Base-by-base conservation (phyloP, 1,139 yeast genomes). In the Blastobotrys illinoisensis region DNA sequence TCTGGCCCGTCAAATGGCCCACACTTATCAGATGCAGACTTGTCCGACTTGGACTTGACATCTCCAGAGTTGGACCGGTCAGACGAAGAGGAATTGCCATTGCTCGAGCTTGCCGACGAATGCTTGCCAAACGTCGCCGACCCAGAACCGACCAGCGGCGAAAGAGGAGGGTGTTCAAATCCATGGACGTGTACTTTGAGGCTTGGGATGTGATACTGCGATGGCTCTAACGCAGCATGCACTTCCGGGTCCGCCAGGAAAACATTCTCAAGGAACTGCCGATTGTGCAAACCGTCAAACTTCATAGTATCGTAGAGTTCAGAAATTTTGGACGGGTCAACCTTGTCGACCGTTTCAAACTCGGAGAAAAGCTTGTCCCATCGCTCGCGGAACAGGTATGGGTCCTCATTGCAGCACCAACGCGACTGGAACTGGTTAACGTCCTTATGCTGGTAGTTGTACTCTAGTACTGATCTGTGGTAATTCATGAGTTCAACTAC, bases 391-490 rank as follows among this genome's bases (percentile, higher is more conserved):
- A 95, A 93, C 58, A 95, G 73, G 58, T 79, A 74, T 1, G 99
- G 93, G 68, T 93, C 97, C 70, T 95, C 99, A 24, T 90, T 95
- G 72, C 98, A 91, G 69, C 99, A 95, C 99, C 99, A 95, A 54
- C 82, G 78, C 13, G 78, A 71, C 69, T 91, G 97, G 72, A 90
- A 83, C 5, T 74, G 72, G 46, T 78, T 75, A 14, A 87, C 88
- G 63, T 88, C 83, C 60, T 82, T 81, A 54, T 81, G 76, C 47
- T 78, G 79, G 63, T 86, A 91, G 67, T 93, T 93, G 71, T 85
- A 81, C 54, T 85, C 86, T 93, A 95, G 84, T 49, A 95, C 83
- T 63, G 80, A 81, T 54, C 84, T 85, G 67, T 93, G 98, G 70
- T 87, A 91, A 69, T 86, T 89, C 99, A 95, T 93, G 64, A 95